A percentile compares a stretch with the other conserved stretches of the same genome.
Evolutionary conservation across 495 filamentous ascomycete species (phyloP).

Genomic region (Trichoderma gamsii): DNA sequence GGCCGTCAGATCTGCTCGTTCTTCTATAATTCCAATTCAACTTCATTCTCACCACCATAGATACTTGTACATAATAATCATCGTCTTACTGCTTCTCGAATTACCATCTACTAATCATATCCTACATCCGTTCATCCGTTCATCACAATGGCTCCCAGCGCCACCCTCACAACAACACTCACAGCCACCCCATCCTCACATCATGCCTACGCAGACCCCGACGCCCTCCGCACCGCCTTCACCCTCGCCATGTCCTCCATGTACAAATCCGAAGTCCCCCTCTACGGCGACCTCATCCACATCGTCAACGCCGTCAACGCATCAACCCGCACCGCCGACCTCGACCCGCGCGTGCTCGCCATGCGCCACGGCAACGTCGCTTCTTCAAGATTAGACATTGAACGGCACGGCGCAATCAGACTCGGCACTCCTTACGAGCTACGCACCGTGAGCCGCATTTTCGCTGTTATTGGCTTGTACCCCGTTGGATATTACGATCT

Average conservation of each 20-base stretch:
- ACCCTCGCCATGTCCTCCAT: conserved; percentile 35
- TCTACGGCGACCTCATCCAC: conserved; percentile 35
- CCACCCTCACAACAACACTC: conserved; percentile 13
- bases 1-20: too few relatives aligned
- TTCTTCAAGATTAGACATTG: conserved; percentile 30
- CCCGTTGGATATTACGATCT: conserved; percentile 44
- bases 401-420: conserved; percentile 42
- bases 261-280: conserved; percentile 38
- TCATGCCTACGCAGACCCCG: neutral
- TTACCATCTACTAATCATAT: too few relatives aligned
- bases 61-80: too few relatives aligned
- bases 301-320: conserved; percentile 32
- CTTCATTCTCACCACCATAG: too few relatives aligned
- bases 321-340: conserved; percentile 22
- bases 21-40: too few relatives aligned
- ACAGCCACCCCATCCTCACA: too few relatives aligned
- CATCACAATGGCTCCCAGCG: conserved; percentile 13
- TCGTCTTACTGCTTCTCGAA: too few relatives aligned
- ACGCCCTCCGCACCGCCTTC: conserved; percentile 30
- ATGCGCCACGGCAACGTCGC: neutral
- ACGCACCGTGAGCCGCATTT: conserved; percentile 34
- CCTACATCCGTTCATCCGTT: too few relatives aligned
- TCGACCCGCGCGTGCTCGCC: conserved; percentile 13
- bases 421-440: conserved; percentile 37
- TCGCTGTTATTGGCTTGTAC: conserved; percentile 38